Conservation (phyloP, 73 alveolate genomes). For the Symbiodinium natans region DNA sequence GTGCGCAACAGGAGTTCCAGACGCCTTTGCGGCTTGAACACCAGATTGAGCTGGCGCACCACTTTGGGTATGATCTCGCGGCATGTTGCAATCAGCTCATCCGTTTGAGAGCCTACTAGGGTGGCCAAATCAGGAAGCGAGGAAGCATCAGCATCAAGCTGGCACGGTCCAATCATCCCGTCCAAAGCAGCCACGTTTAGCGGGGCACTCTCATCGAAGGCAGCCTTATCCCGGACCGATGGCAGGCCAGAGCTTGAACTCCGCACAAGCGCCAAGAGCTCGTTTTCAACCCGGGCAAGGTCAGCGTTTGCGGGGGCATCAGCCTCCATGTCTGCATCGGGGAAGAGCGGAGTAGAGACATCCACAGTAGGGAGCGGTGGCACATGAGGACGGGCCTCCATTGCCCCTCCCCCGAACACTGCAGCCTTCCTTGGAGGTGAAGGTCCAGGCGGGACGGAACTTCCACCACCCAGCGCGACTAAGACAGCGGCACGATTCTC, state of each 20-base stretch:
- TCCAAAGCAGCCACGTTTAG: background rate
- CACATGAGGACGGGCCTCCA: background rate
- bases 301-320: background rate
- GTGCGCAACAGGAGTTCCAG: background rate
- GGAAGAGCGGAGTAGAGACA: background rate
- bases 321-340: background rate
- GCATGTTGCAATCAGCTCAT: background rate
- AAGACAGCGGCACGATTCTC: background rate
- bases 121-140: background rate
- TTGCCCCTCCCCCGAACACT: background rate
- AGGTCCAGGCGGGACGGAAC: background rate
- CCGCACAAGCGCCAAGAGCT: background rate
- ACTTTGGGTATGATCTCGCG: background rate
- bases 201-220: background rate
- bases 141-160: background rate
- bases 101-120: background rate
- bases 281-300: background rate
- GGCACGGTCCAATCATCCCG: background rate
- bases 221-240: background rate
- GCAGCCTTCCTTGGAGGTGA: background rate
- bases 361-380: background rate
- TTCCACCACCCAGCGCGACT: background rate
- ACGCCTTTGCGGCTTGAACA: background rate
- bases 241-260: background rate
- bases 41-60: slow-evolving; percentile 3